Base-by-base conservation (phyloP, 441 rosid genomes). In the Flueggea neowawraea region DNA sequence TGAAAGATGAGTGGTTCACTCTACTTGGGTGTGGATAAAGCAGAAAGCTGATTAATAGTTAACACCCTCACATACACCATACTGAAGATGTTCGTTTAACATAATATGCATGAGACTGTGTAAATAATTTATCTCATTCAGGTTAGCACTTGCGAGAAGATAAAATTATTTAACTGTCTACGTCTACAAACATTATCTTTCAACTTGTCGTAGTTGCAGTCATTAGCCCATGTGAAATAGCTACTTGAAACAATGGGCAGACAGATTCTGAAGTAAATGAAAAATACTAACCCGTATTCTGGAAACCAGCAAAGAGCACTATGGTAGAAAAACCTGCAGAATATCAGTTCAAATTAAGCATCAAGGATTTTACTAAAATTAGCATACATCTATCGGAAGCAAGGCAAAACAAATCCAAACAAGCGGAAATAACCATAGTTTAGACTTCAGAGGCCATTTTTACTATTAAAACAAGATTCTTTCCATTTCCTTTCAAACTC, bases 291-390 rank as follows among this genome's bases (percentile, higher is more conserved):
- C 97, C 96, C 96, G 31, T 64, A 86, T 62, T 77, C 69, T 52
- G 95, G 96, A 72, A 93, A 93, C 95, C 95, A 93, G 63, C 58
- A 75, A 69, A 93, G 89, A 57, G 95, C 95, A 72, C 98, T 87
- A 54, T 93, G 97, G 80, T 90, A 93, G 82, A 93, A 90, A 75
- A 93, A 93, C 80, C 96, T 93, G 86, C 61, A 74, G 63, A 64
- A 72, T 28, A 31, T 43, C 67, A 61, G 62, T 57, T 17, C 22
- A 17, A 57, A 57, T 39, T 57, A 17, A 15, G n/a, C 41, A 36
- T 36, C 41, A 5, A 3, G 41, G 9, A 5, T 8, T 36, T 8
- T 47, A 10, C 0, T 10, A 10, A 4, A 47, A 47, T 9, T 4
- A 12, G n/a, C 12, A 47, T 12, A 2, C 5, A 10, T 47, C 5